Conservation (phyloP, 2,329 filamentous ascomycete species). For the Fusarium nanum region DNA sequence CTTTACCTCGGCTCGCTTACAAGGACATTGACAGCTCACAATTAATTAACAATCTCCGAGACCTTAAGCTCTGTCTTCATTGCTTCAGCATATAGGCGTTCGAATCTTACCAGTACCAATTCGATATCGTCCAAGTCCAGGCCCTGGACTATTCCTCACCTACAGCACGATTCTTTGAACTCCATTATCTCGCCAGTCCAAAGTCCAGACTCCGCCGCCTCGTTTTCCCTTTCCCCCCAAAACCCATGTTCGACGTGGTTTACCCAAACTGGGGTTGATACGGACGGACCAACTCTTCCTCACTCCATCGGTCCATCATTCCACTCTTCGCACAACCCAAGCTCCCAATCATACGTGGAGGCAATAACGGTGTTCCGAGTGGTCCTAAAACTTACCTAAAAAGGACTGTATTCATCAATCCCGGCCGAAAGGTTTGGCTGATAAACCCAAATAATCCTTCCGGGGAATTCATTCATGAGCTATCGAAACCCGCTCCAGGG, state of each 20-base stretch:
- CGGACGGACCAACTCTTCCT: conserved; percentile 38
- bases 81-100: not conserved
- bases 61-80: not conserved
- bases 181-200: not conserved
- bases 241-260: conserved; percentile 15
- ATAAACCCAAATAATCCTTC: conserved; percentile 10
- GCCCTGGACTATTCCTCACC: not conserved
- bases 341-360: conserved; percentile 30
- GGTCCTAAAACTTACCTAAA: conserved; percentile 16
- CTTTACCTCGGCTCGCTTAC: conserved; percentile 24
- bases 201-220: conserved; percentile 33
- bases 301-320: conserved; percentile 36
- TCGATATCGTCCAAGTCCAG: conserved; percentile 9
- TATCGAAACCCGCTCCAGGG: conserved; percentile 1
- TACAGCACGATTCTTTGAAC: not conserved
- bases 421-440: conserved; percentile 1
- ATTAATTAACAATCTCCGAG: conserved; percentile 6
- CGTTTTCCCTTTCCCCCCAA: conserved; percentile 14
- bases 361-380: conserved; percentile 14
- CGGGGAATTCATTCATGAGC: conserved; percentile 5
- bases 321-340: conserved; percentile 28
- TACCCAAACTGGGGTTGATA: conserved; percentile 26
- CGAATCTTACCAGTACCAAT: not conserved
- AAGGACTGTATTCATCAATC: conserved; percentile 21
- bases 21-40: conserved; percentile 5